These are phyloP conservation scores for Tetrahymena borealis DNA, from an alignment of 73 alveolate species.

Conservation along the genomic window DNA sequence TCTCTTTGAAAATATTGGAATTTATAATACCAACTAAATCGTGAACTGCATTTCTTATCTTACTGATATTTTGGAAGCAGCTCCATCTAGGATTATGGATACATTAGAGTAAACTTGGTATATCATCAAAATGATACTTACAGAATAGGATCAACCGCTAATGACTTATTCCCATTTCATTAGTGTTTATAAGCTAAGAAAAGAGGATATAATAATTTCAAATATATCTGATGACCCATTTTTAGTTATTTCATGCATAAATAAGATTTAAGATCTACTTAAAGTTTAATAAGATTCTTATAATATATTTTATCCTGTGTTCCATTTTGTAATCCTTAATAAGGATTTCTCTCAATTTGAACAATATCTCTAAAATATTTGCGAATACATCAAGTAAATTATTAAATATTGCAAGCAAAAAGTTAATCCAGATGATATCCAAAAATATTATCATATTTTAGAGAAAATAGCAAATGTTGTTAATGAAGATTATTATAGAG, in stretches of 20 bases:
- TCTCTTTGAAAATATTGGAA: background rate
- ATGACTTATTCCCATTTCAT: background rate
- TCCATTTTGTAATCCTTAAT: background rate
- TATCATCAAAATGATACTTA: background rate
- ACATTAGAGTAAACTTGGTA: background rate
- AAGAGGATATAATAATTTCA: too few relatives aligned
- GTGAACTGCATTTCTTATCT: background rate
- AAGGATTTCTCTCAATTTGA: background rate
- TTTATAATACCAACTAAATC: background rate
- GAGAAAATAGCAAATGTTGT: background rate
- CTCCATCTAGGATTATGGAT: background rate
- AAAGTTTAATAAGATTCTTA: background rate
- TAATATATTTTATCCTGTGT: background rate
- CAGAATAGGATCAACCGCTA: background rate
- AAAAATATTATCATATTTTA: background rate
- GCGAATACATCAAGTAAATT: background rate
- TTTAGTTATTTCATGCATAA: background rate
- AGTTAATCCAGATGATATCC: background rate
- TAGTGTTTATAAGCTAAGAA: background rate
- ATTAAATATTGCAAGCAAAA: background rate
- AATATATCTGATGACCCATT: background rate
- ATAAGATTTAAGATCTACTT: background rate
- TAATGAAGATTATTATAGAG: background rate
- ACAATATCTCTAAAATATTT: background rate
- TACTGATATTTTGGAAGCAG: background rate